Conservation (phyloP, 768 basidiomycete species). For the Crepidotus variabilis region DNA sequence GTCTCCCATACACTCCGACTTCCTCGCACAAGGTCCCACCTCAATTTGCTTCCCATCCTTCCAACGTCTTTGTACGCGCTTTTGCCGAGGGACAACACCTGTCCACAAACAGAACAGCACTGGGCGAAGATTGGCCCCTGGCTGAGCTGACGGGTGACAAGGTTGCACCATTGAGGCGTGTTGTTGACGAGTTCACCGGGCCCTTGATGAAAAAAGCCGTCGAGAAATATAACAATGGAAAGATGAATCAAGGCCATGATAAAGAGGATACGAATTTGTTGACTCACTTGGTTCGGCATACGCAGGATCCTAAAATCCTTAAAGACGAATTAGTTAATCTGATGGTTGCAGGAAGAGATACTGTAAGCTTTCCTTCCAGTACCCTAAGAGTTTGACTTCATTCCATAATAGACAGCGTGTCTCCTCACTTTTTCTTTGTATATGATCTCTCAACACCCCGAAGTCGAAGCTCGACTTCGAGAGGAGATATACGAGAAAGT, state of each 20-base stretch:
- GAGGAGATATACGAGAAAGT: constrained; percentile 38
- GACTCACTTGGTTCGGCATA: constrained; percentile 47
- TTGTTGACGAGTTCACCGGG: constrained; percentile 45
- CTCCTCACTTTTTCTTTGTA: constrained; percentile 40
- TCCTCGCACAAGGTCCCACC: constrained; percentile 22
- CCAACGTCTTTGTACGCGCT: constrained; percentile 44
- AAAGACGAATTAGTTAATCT: constrained; percentile 49
- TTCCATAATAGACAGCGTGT: constrained; percentile 31
- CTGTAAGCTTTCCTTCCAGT: constrained; percentile 22
- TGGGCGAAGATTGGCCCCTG: constrained; percentile 29
- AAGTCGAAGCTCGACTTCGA: constrained; percentile 33
- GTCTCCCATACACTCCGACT: constrained; percentile 44
- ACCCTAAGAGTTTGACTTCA: background rate
- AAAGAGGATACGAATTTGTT: constrained; percentile 42
- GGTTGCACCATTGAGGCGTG: constrained; percentile 35
- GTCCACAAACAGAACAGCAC: constrained; percentile 31
- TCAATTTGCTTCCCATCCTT: constrained; percentile 27
- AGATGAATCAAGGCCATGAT: constrained; percentile 3
- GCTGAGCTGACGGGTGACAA: constrained; percentile 49
- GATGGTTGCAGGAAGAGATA: constrained; percentile 55
- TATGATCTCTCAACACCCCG: constrained; percentile 39
- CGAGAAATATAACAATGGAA: constrained; percentile 26
- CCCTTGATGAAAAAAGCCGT: constrained; percentile 47
- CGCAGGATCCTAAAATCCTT: constrained; percentile 35
- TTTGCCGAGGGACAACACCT: constrained; percentile 42